Evolutionary conservation across 2,329 filamentous ascomycete species (phyloP), one percentile per base, ranked within the genome.

Genomic region (Aspergillus niger): DNA sequence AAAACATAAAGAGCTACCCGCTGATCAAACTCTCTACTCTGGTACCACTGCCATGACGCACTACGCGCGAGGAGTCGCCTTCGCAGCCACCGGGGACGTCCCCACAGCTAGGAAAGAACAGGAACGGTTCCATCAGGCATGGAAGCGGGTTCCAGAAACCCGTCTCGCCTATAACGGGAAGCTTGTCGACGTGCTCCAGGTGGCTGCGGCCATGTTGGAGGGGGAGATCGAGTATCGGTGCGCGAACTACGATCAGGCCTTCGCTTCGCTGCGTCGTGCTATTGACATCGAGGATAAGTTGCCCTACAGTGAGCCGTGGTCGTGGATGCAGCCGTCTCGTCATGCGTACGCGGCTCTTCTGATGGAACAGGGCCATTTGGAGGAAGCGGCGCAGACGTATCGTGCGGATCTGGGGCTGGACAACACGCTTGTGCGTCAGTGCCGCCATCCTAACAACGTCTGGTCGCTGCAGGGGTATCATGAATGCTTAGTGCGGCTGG

Each of bases 391-490:
- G 2, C 75, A 69, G 0, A 79, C 85, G 0, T 90, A 89, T 64
- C 77, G 74, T 6, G 85, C 84, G 0, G 87, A 90, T 65, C 73
- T 90, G 4, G 87, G 87, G 0, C 65, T 87, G 3, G 80, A 83
- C 50, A 75, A 79, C 13, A 82, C 80, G 0, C 71, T 91, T 0
- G 85, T 88, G 0, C 79, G 89, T 10, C 83, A 87, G 0, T 77
- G 85, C 44, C 83, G 84, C 56, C 89, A 91, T 72, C 87, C 84
- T 1, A 87, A 87, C 44, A 92, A 92, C 64, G 85, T 92, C 0
- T 92, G 89, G 89, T 83, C 88, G 1, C 72, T 92, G 54, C 87
- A 90, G 63, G 90, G 89, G 0, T 89, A 86, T 64, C 82, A 90
- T 64, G 89, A 92, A 74, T 90, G 89, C 68, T 69, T 91, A 44